These are phyloP conservation scores for Neostapfia colusana DNA, from an alignment of 176 grass and related monocot species.

Conservation along the genomic window DNA sequence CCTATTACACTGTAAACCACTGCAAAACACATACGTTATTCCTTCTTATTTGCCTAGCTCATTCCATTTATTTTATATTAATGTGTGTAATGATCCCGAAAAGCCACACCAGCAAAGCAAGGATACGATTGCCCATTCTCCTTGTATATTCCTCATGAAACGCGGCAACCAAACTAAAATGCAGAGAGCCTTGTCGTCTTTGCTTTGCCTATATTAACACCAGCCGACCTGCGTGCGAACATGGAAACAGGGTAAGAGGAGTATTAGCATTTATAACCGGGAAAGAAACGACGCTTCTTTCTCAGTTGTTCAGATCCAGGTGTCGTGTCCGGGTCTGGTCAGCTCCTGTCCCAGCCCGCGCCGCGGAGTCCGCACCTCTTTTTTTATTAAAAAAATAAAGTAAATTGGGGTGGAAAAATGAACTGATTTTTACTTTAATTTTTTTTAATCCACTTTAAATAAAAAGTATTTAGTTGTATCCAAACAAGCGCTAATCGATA, in stretches of 20 bases:
- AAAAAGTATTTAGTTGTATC: too few relatives aligned
- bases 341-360: not conserved
- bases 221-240: not conserved
- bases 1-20: slow-evolving; percentile 4
- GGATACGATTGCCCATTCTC: not conserved
- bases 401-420: too few relatives aligned
- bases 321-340: not conserved
- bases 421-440: too few relatives aligned
- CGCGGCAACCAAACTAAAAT: not conserved
- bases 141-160: not conserved
- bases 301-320: not conserved
- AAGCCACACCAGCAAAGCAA: too few relatives aligned
- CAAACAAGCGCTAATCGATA: too few relatives aligned
- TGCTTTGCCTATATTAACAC: not conserved
- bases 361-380: not conserved
- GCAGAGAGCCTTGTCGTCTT: not conserved
- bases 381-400: too few relatives aligned
- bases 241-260: not conserved
- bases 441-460: too few relatives aligned
- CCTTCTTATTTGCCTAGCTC: not conserved
- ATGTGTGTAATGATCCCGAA: not conserved
- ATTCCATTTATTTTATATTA: not conserved
- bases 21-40: not conserved
- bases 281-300: not conserved
- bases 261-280: slow-evolving; percentile 5